Base-by-base conservation (phyloP, 2,329 filamentous ascomycete species). In the Sarocladium strictum region DNA sequence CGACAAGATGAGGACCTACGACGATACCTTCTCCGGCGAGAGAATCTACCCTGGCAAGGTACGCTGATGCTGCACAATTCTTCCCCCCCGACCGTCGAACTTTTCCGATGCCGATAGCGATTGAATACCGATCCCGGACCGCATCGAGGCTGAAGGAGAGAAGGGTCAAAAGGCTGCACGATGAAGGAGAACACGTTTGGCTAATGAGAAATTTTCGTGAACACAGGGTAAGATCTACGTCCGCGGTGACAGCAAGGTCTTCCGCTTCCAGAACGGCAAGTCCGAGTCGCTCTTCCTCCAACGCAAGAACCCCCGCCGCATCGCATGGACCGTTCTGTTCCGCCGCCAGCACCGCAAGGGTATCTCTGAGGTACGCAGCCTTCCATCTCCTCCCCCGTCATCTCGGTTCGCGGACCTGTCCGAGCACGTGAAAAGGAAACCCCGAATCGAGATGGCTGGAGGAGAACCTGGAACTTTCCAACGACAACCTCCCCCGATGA, bases 201-300 rank as follows among this genome's bases (percentile, higher is more conserved):
- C 67, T 70, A 65, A 70, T 63, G 45, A 56, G 26, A 58, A 24
- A 6, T 52, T 58, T 52, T 53, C 61, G 56, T 53, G 47, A 51
- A 12, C 47, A 72, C 74, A 97, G 94, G 94, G 94, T 83, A 97
- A 97, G 85, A 89, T 99, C 82, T 99, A 93, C 83, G 83, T 99
- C 85, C 91, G 94, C 79, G 92, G 93, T 75, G 94, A 99, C 85
- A 96, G 89, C 91, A 99, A 97, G 85, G 86, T 97, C 84, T 99
- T 99, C 89, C 92, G 94, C 75, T 99, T 99, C 89, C 91, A 96
- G 81, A 97, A 96, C 81, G 91, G 94, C 83, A 99, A 99, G 84
- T 93, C 90, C 79, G 94, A 99, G 83, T 96, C 91, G 66, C 90
- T 99, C 67, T 99, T 99, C 87, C 90, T 97, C 69, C 94, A 99